Conservation (phyloP, 129 eudicot species). For the Chrysanthemum lavandulifolium region DNA sequence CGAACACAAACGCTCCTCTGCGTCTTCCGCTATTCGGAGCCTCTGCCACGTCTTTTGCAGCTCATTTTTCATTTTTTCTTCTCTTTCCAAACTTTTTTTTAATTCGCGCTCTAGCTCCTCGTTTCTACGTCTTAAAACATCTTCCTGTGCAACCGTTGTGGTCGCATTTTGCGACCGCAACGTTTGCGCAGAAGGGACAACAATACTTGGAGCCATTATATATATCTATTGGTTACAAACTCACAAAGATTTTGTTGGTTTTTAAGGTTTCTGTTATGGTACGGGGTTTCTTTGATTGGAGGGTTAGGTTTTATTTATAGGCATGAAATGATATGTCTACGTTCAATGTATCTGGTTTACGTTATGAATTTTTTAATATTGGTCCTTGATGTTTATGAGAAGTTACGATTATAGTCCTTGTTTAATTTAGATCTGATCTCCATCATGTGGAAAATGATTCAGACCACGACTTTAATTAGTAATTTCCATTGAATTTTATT, state of each 20-base stretch:
- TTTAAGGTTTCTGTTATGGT: not conserved
- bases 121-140: conserved; percentile 51
- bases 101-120: conserved; percentile 74
- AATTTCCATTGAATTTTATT: too few relatives aligned
- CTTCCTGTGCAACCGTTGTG: conserved; percentile 28
- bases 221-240: not conserved
- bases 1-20: conserved; percentile 78
- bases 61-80: conserved; percentile 66
- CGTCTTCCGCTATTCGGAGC: conserved; percentile 81
- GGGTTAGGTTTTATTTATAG: conserved; percentile 16
- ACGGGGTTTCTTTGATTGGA: not conserved
- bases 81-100: conserved; percentile 56
- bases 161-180: not conserved
- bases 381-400: not conserved
- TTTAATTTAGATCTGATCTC: not conserved
- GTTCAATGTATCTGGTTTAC: conserved; percentile 29
- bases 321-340: conserved; percentile 5
- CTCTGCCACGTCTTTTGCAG: conserved; percentile 37
- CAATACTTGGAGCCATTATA: conserved; percentile 20
- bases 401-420: not conserved
- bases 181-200: conserved; percentile 15
- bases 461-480: too few relatives aligned
- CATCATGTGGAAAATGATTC: not conserved
- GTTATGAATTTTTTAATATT: not conserved
- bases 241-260: not conserved